Base-by-base conservation (phyloP, 2,329 filamentous ascomycete species). In the Scopulariopsis brevicaulis region DNA sequence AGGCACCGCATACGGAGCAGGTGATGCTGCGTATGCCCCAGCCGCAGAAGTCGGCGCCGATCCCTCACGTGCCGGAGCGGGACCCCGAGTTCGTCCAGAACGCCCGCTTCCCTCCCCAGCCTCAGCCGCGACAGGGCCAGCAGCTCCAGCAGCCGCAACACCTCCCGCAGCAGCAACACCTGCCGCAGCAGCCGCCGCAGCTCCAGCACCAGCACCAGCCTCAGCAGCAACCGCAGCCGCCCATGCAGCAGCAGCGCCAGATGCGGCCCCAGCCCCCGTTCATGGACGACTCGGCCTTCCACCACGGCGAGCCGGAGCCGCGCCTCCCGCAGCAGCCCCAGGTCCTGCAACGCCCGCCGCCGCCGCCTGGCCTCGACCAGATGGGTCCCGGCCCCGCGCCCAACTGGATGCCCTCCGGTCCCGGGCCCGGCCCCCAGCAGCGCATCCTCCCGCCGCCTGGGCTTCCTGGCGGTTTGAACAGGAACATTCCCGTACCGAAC, bases 321-420 rank as follows among this genome's bases (percentile, higher is more conserved):
- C 74, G 74, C 43, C 73, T 73, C 28, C 76, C 75, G 59, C 80
- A 82, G 4, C 80, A 82, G 3, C 84, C 82, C 4, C 83, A 86
- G 65, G 86, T 86, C 57, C 69, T 86, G 24, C 83, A 86, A 68
- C 80, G 83, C 6, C 82, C 81, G n/a, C 81, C 78, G 5, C 79
- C 77, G 1, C 79, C 78, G 20, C 81, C 81, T 2, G 83, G 83
- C 8, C 70, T 86, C 48, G 82, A 84, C 53, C 79, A 81, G 64
- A 79, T 85, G 71, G 55, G 22, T 34, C 58, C 34, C 54, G 59
- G 52, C 34, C 40, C 40, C 20, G 79, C 78, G 20, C 80, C 77
- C 20, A 77, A 70, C 59, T 83, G 79, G 73, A 76, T 82, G 71
- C 74, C 72, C 48, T 71, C 67, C 54, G 74, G 74, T 56, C 73